Base-by-base conservation (phyloP, 176 grass and related monocot species). In the Panicum miliaceum region DNA sequence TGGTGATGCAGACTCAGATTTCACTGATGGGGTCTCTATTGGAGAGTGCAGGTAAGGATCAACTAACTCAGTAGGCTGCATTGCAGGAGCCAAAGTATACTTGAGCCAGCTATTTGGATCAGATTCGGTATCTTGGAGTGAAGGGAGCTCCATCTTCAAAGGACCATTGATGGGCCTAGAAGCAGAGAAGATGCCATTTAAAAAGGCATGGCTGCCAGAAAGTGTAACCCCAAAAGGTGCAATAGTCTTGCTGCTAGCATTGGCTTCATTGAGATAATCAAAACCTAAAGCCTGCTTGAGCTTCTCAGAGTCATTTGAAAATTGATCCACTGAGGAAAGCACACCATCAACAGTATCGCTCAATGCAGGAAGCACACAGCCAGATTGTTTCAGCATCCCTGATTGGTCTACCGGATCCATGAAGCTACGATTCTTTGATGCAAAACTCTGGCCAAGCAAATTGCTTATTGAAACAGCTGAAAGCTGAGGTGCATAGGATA, bases 71-170 rank as follows among this genome's bases (percentile, higher is more conserved):
- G 73, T 87, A 78, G 79, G 77, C 79, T 87, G 92, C 84, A 89
- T 80, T 18, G 84, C 63, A 77, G 92, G 71, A 77, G 70, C 87
- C 64, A 89, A 61, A 50, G 86, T 77, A 74, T 75, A 84, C 73
- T 94, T 88, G 84, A 93, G 76, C 89, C 93, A 98, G 77, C 82
- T 86, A 81, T 75, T 90, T 69, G 84, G 80, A 71, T 98, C 90
- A 73, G 93, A 90, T 90, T 93, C 89, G 34, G 87, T 89, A 99
- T 96, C 91, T 99, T 99, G 96, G 96, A 96, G 89, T 99, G 93
- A 99, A 99, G 96, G 96, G 96, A 99, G 96, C 96, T 99, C 96
- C 89, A 87, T 90, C 96, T 99, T 93, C 91, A 83, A 80, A 78
- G 89, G 70, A 89, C 88, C 86, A 90, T 56, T 83, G 81, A 43